phyloP scores from a whole-genome alignment of 2,329 filamentous ascomycete genomes.

The Microdochium nivale region DNA sequence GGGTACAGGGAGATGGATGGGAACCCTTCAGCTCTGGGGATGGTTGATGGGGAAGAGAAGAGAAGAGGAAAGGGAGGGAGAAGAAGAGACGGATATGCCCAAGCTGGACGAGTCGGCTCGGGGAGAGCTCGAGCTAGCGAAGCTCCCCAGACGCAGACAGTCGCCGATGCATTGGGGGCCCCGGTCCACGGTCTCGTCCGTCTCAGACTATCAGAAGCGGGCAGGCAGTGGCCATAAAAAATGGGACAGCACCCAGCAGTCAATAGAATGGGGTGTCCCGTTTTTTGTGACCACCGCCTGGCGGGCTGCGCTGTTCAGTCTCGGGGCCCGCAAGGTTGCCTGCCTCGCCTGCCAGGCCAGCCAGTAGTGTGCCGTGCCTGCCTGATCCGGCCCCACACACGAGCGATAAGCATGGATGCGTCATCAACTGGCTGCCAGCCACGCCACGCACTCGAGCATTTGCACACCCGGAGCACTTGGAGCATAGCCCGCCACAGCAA shows the following conservation, averaged over 20 bases:
- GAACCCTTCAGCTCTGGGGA: conserved; percentile 4
- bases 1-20: conserved; percentile 1
- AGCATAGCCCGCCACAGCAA: no score
- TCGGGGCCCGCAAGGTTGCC: background rate
- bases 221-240: no score
- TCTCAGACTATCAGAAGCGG: no score
- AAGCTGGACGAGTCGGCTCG: background rate
- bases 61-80: conserved; percentile 3
- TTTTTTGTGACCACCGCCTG: no score
- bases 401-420: background rate
- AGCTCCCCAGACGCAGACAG: background rate
- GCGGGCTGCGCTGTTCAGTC: no score
- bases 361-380: conserved; percentile 1
- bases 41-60: conserved; percentile 5
- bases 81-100: background rate
- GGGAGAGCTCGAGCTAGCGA: background rate
- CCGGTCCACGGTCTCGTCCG: background rate
- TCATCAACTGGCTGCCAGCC: background rate
- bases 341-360: background rate
- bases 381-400: background rate
- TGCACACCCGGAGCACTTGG: no score
- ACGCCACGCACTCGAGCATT: no score
- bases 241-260: no score
- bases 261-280: no score
- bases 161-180: background rate